A percentile compares a stretch with the other conserved stretches of the same genome.
Conservation (phyloP, 805 yeast genomes). For the Kodamaea kaohsiungensis region DNA sequence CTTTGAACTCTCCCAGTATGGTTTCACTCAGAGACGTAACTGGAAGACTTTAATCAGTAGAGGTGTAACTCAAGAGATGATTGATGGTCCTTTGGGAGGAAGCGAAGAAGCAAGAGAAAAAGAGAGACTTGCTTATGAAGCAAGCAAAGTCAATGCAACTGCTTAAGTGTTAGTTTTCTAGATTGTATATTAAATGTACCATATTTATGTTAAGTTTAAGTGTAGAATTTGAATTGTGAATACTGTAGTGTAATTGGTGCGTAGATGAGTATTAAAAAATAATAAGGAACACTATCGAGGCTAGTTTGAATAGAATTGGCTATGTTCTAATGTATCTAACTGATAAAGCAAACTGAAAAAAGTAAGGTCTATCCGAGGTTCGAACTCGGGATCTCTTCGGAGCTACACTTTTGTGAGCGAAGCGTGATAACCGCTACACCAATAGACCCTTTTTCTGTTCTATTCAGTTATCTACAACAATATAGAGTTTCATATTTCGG, state of each 20-base stretch:
- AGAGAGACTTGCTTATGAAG: neutral
- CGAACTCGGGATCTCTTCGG: slow-evolving; percentile 48
- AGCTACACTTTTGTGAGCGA: slow-evolving; percentile 39
- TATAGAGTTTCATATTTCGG: neutral
- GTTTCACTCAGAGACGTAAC: slow-evolving; percentile 64
- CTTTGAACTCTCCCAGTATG: slow-evolving; percentile 66
- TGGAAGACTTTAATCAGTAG: slow-evolving; percentile 55
- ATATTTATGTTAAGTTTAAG: neutral
- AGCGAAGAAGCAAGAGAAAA: slow-evolving; percentile 26
- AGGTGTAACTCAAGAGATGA: slow-evolving; percentile 46
- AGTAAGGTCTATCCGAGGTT: slow-evolving; percentile 41
- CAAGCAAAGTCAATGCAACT: neutral
- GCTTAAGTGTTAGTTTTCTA: neutral
- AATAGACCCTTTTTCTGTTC: slow-evolving; percentile 25
- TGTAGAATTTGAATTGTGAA: too few relatives aligned
- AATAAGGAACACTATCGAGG: too few relatives aligned
- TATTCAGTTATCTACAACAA: neutral
- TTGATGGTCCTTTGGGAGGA: slow-evolving; percentile 32
- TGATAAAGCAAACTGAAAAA: neutral
- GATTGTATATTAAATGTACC: neutral
- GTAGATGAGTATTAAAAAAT: too few relatives aligned
- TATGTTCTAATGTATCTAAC: too few relatives aligned
- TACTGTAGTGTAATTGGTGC: too few relatives aligned
- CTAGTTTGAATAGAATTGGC: too few relatives aligned
- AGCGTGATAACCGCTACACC: slow-evolving; percentile 47